Evolutionary conservation across 2,329 filamentous ascomycete species (phyloP).

Genomic region (Colletotrichum lini): DNA sequence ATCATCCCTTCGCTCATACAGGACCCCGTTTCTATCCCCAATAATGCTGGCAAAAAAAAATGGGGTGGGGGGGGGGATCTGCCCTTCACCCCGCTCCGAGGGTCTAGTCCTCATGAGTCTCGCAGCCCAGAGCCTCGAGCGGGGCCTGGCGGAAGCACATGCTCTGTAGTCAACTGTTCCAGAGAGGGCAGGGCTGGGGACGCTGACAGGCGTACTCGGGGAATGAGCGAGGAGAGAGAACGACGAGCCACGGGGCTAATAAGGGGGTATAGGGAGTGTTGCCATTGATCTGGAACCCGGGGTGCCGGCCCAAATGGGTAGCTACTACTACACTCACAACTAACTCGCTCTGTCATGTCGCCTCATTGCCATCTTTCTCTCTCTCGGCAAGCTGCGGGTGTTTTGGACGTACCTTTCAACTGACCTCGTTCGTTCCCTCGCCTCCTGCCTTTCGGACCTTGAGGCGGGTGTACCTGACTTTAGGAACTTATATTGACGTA

Average conservation of each 20-base stretch:
- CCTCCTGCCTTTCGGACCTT: conserved; percentile 23
- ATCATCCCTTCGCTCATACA: conserved; percentile 42
- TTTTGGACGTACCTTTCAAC: conserved; percentile 11
- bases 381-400: conserved; percentile 26
- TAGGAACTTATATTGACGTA: conserved; percentile 43
- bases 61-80: conserved; percentile 1
- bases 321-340: background rate
- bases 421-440: conserved; percentile 30
- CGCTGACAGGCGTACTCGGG: conserved; percentile 16
- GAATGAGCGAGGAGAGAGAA: conserved; percentile 33
- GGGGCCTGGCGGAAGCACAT: conserved; percentile 14
- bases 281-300: conserved; percentile 32
- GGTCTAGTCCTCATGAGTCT: conserved; percentile 8
- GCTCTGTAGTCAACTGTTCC: conserved; percentile 19
- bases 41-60: conserved; percentile 14
- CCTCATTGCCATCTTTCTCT: background rate
- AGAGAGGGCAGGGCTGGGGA: conserved; percentile 35
- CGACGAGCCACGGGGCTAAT: conserved; percentile 30
- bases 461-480: conserved; percentile 40
- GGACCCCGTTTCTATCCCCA: conserved; percentile 20
- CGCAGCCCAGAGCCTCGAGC: conserved; percentile 12
- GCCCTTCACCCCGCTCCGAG: conserved; percentile 17
- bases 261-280: conserved; percentile 32
- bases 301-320: conserved; percentile 13
- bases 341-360: background rate